Percentiles rank a stretch among this genome's conserved stretches.
Conservation (phyloP, 2,329 filamentous ascomycete genomes). For the Neonectria coccinea region DNA sequence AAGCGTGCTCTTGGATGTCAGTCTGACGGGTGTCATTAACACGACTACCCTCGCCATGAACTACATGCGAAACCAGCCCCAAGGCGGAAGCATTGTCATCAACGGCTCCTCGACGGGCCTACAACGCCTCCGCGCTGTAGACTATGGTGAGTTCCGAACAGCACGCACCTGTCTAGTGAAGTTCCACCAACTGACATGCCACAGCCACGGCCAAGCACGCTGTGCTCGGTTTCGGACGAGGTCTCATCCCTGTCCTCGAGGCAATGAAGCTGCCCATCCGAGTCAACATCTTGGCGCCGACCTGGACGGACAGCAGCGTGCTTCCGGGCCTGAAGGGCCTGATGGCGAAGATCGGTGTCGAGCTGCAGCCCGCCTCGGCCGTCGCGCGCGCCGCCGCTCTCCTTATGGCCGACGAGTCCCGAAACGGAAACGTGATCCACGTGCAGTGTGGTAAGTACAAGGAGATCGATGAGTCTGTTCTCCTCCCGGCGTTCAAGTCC, state of each 20-base stretch:
- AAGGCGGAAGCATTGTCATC: constrained; percentile 66
- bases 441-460: constrained; percentile 59
- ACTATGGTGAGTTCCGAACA: constrained; percentile 57
- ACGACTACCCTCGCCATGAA: constrained; percentile 61
- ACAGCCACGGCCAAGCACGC: constrained; percentile 65
- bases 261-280: constrained; percentile 59
- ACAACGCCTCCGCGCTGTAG: constrained; percentile 61
- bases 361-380: constrained; percentile 57
- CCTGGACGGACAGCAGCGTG: constrained; percentile 65
- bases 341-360: constrained; percentile 54
- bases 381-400: constrained; percentile 62
- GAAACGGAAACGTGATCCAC: constrained; percentile 66
- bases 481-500: constrained; percentile 49
- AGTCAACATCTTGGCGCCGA: constrained; percentile 66
- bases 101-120: constrained; percentile 63
- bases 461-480: constrained; percentile 64
- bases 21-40: constrained; percentile 61
- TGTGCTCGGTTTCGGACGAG: constrained; percentile 64
- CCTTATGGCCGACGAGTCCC: constrained; percentile 60
- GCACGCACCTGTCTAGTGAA: background rate
- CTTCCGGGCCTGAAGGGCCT: constrained; percentile 53
- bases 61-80: constrained; percentile 60
- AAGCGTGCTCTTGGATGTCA: constrained; percentile 59
- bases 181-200: constrained; percentile 9
- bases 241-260: constrained; percentile 54